phyloP scores from a whole-genome alignment of 371 early-diverging fungal species.

The Haplosporangium sp. region DNA sequence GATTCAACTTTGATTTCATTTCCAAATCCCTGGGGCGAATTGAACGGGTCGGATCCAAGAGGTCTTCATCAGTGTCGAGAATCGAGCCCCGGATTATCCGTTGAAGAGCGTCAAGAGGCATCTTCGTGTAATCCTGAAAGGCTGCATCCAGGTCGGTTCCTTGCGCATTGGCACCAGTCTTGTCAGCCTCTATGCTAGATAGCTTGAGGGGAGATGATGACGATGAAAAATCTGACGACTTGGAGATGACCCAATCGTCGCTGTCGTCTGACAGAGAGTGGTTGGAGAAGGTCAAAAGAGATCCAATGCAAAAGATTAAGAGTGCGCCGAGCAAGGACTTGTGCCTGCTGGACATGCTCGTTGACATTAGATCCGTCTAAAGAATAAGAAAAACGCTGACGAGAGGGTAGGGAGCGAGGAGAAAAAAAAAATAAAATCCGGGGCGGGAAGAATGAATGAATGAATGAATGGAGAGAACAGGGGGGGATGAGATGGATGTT shows the following conservation, averaged over 20 bases:
- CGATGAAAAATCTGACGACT: slow-evolving; percentile 9
- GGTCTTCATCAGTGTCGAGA: slow-evolving; percentile 28
- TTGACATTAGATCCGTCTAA: not conserved
- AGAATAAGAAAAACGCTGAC: no score
- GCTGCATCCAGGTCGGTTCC: slow-evolving; percentile 18
- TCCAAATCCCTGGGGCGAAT: slow-evolving; percentile 18
- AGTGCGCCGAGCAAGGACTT: slow-evolving; percentile 41
- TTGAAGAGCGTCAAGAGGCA: slow-evolving; percentile 12
- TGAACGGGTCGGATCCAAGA: slow-evolving; percentile 22
- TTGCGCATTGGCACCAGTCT: slow-evolving; percentile 22
- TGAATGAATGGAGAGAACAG: no score
- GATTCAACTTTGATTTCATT: not conserved
- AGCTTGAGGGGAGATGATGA: not conserved
- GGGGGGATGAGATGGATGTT: no score
- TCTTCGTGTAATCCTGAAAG: not conserved
- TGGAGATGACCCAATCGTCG: slow-evolving; percentile 4
- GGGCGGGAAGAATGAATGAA: no score
- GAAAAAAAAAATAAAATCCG: no score
- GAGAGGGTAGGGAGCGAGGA: no score
- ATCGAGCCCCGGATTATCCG: slow-evolving; percentile 21
- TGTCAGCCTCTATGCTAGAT: slow-evolving; percentile 8
- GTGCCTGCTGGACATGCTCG: slow-evolving; percentile 41
- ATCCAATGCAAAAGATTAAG: slow-evolving; percentile 47
- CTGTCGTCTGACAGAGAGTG: slow-evolving; percentile 12
- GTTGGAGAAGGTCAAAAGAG: slow-evolving; percentile 36